Evolutionary conservation across 2,329 filamentous ascomycete species (phyloP), one percentile per base, ranked within the genome.

Genomic region (Penicillium italicum): DNA sequence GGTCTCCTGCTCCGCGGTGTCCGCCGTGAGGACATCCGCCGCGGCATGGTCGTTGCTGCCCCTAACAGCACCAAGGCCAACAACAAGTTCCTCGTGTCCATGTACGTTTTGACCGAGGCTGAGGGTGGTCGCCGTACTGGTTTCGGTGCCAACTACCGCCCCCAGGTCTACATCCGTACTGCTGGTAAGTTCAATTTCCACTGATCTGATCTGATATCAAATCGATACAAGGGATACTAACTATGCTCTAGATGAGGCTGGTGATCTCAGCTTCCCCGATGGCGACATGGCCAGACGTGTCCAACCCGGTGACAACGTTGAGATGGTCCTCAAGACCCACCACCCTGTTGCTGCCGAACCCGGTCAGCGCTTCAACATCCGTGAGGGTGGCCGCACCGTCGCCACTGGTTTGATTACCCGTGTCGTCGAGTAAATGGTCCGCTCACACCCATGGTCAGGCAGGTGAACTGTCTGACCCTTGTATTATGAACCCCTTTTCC

Each of bases 231-330:
- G 12, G 16, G 91, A 26, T 44, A 16, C 40, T 47, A 36, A 54
- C 45, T 58, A 53, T 58, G 53, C 47, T 40, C 16, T 53, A 77
- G 84, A 88, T 69, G 85, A 87, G 75, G 80, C 85, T 54, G 88
- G 89, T 70, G 82, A 87, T 55, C 84, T 99, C 68, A 85, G 82
- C 73, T 97, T 93, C 87, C 91, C 92, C 52, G 92, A 94, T 60
- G 86, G 88, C 75, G 87, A 93, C 67, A 77, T 81, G 62, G 79
- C 79, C 76, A 92, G 90, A 82, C 89, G 91, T 81, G 87, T 97
- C 77, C 95, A 96, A 91, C 94, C 94, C 50, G 94, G 94, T 76
- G 94, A 99, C 84, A 99, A 99, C 78, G 86, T 96, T 65, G 94
- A 99, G 83, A 97, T 99, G 92, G 80, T 94, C 63, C 89, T 91